Conservation (phyloP, 2,329 filamentous ascomycete species). For the Fusarium euwallaceae region DNA sequence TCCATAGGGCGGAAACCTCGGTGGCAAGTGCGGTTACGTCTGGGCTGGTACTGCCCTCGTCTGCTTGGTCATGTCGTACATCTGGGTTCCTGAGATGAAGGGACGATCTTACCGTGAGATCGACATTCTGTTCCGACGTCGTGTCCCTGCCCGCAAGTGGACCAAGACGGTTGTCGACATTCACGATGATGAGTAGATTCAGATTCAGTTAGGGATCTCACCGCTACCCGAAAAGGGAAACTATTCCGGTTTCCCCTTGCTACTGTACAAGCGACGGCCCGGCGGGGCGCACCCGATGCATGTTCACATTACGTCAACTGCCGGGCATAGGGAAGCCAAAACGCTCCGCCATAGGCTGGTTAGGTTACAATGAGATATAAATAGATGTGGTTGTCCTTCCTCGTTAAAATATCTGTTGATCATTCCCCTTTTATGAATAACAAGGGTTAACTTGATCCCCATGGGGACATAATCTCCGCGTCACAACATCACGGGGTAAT, state of each 20-base stretch:
- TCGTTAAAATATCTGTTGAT: neutral
- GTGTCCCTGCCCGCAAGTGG: conserved; percentile 67
- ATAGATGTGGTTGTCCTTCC: neutral
- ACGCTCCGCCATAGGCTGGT: neutral
- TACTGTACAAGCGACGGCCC: neutral
- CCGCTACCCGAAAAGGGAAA: neutral
- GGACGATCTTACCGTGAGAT: conserved; percentile 71
- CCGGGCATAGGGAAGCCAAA: neutral
- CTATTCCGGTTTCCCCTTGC: neutral
- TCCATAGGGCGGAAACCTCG: conserved; percentile 57
- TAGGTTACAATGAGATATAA: neutral
- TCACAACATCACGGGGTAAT: neutral
- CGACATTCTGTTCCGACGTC: conserved; percentile 70
- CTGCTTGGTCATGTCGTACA: conserved; percentile 64
- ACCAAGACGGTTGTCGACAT: conserved; percentile 69
- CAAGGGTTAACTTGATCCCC: neutral
- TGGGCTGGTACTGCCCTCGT: conserved; percentile 70
- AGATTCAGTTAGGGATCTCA: neutral
- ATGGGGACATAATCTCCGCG: neutral
- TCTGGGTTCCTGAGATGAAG: conserved; percentile 69
- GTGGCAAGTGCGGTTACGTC: conserved; percentile 70
- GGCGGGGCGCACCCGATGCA: neutral
- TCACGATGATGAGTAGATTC: conserved; percentile 70
- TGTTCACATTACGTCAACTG: neutral
- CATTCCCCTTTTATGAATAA: neutral